Conservation (phyloP, 305 asterid genomes). For the Stenogyne calaminthoides region DNA sequence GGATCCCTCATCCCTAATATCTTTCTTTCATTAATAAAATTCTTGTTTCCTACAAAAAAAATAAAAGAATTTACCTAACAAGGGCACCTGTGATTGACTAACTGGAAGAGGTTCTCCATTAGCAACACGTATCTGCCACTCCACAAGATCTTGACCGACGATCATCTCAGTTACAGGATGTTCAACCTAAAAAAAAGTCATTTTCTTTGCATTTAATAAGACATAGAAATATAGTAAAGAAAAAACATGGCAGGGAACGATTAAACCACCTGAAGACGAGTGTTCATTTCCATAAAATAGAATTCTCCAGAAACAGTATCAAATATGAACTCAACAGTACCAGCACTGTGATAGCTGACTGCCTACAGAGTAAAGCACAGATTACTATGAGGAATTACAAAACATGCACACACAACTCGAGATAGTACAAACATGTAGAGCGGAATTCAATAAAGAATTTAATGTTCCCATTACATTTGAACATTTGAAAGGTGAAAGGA, state of each 20-base stretch:
- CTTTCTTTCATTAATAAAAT: too few species aligned
- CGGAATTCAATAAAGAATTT: background rate
- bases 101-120: constrained; percentile 95
- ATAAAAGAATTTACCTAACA: constrained; percentile 56
- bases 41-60: background rate
- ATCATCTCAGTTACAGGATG: constrained; percentile 99
- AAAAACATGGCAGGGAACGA: constrained; percentile 22
- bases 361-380: constrained; percentile 58
- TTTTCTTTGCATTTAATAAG: constrained; percentile 26
- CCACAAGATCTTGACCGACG: constrained; percentile 98
- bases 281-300: constrained; percentile 99
- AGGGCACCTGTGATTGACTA: constrained; percentile 81
- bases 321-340: constrained; percentile 96
- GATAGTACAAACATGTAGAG: constrained; percentile 8
- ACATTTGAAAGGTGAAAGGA: constrained; percentile 1
- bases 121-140: constrained; percentile 97
- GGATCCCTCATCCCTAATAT: too few species aligned
- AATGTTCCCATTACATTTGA: background rate
- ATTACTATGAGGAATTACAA: constrained; percentile 22
- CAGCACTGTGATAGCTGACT: constrained; percentile 88
- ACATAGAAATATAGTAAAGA: constrained; percentile 25
- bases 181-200: constrained; percentile 64
- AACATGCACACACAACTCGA: background rate
- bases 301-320: constrained; percentile 85
- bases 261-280: constrained; percentile 92